Conservation (phyloP, 768 basidiomycete genomes). For the Boletus huronensis region DNA sequence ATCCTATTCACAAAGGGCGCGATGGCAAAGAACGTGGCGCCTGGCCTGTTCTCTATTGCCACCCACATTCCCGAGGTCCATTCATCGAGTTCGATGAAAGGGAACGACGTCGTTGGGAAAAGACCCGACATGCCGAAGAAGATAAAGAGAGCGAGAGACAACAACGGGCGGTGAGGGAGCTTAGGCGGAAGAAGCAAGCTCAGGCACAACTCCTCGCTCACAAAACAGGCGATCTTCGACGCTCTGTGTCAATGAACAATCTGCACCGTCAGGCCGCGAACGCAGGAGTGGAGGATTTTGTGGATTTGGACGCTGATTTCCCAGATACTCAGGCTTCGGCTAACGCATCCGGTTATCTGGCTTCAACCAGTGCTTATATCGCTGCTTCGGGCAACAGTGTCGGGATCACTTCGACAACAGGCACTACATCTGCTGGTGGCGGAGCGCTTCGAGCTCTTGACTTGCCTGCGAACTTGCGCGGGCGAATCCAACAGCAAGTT, state of each 20-base stretch:
- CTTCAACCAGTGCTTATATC: conserved; percentile 61
- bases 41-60: conserved; percentile 85
- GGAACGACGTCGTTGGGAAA: conserved; percentile 67
- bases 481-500: conserved; percentile 60
- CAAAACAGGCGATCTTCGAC: conserved; percentile 56
- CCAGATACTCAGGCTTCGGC: conserved; percentile 46
- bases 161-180: conserved; percentile 24
- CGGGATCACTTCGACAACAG: conserved; percentile 84
- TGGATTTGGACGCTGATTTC: conserved; percentile 41
- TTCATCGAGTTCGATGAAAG: conserved; percentile 73
- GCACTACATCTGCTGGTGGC: conserved; percentile 71
- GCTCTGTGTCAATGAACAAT: conserved; percentile 73
- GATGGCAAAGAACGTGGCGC: conserved; percentile 53
- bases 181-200: conserved; percentile 29
- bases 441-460: conserved; percentile 42
- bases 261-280: conserved; percentile 54
- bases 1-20: conserved; percentile 51
- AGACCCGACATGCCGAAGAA: conserved; percentile 40
- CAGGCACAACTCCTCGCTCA: conserved; percentile 27
- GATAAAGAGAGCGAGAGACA: conserved; percentile 34
- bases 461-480: conserved; percentile 51
- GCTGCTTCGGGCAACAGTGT: conserved; percentile 97
- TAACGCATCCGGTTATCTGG: conserved; percentile 68
- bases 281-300: conserved; percentile 38
- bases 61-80: conserved; percentile 68